Percentiles rank a stretch among this genome's conserved stretches.
Conservation (phyloP, 345 rosid genomes). For the Euclidium syriacum region DNA sequence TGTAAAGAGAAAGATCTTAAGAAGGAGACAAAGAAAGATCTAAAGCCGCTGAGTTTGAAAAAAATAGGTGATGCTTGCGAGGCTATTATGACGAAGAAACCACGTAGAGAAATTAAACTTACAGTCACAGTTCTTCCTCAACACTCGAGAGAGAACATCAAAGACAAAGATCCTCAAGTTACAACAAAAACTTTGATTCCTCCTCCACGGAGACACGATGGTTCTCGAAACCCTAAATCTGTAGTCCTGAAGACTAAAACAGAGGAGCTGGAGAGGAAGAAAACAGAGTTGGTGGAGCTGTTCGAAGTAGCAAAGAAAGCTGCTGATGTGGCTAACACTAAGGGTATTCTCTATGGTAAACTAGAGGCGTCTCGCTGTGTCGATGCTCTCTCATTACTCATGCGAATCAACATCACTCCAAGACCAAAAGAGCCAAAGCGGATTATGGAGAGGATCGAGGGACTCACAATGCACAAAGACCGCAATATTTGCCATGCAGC, state of each 20-base stretch:
- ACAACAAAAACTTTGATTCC: background rate
- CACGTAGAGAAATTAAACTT: too few relatives aligned
- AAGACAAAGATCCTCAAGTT: background rate
- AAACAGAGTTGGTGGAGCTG: background rate
- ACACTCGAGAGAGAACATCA: background rate
- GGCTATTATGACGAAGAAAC: background rate
- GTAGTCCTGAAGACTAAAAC: background rate
- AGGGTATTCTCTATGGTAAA: background rate
- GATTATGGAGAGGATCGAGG: slow-evolving; percentile 6
- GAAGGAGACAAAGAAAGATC: background rate
- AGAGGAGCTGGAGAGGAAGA: background rate
- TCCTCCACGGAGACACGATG: background rate
- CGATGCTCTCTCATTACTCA: background rate
- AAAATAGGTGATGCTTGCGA: background rate
- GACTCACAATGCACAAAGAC: slow-evolving; percentile 15
- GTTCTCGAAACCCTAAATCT: background rate
- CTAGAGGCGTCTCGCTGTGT: background rate
- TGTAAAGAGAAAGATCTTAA: too few relatives aligned
- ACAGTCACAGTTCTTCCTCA: too few relatives aligned
- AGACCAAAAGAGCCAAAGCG: background rate
- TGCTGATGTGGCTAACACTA: slow-evolving; percentile 7
- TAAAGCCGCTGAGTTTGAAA: too few relatives aligned
- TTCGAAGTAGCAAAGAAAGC: slow-evolving; percentile 21
- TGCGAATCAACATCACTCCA: background rate
- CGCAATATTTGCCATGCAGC: background rate